Evolutionary conservation across 2,329 filamentous ascomycete species (phyloP).

Genomic region (Aspergillus japonicus): DNA sequence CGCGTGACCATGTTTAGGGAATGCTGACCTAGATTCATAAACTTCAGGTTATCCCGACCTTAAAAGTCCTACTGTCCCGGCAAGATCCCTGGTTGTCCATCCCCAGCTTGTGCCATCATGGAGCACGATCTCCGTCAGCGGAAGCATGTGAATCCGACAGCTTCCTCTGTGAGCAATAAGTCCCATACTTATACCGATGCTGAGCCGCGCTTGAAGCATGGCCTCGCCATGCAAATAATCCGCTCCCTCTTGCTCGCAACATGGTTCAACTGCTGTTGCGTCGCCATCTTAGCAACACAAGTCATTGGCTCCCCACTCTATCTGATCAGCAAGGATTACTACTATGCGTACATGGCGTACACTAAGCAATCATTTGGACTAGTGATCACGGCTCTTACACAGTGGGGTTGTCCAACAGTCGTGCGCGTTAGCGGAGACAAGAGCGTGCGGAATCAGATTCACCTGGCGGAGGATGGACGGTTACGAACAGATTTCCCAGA

Average conservation of each 20-base stretch:
- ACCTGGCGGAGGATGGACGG: conserved; percentile 56
- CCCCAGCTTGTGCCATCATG: conserved; percentile 25
- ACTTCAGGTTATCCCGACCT: background rate
- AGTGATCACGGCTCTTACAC: conserved; percentile 60
- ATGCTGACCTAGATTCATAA: conserved; percentile 4
- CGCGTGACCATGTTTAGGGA: conserved; percentile 6
- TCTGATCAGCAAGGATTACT: conserved; percentile 59
- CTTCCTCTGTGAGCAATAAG: conserved; percentile 16
- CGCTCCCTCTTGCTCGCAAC: conserved; percentile 45
- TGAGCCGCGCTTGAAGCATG: conserved; percentile 46
- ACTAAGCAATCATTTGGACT: conserved; percentile 66
- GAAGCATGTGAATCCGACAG: conserved; percentile 17
- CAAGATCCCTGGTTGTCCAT: background rate
- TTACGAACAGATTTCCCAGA: conserved; percentile 61
- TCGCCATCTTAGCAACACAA: conserved; percentile 54
- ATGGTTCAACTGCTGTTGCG: conserved; percentile 46
- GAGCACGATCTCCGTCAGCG: conserved; percentile 35
- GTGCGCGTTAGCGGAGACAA: conserved; percentile 62
- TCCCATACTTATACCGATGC: conserved; percentile 22
- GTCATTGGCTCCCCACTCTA: conserved; percentile 62
- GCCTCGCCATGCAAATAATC: conserved; percentile 44
- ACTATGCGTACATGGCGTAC: conserved; percentile 64
- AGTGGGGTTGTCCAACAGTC: conserved; percentile 64
- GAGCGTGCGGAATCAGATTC: conserved; percentile 59
- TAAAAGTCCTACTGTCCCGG: background rate